A percentile compares a stretch with the other conserved stretches of the same genome.
Conservation (phyloP, 192 early-diverging fungal species). For the Mortierella claussenii region DNA sequence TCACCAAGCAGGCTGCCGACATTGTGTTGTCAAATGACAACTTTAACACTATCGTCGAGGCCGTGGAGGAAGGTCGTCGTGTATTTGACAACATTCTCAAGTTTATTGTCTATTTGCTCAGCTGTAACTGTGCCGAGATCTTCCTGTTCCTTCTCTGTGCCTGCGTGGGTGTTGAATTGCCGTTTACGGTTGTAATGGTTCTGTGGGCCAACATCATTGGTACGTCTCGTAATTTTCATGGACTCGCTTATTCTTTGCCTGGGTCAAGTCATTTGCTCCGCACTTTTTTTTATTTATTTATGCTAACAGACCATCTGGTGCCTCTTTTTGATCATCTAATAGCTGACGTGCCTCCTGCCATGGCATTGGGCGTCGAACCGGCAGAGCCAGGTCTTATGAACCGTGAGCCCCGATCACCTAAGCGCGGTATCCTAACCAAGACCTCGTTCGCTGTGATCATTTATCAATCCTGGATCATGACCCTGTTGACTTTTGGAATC, state of each 20-base stretch:
- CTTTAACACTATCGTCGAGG: slow-evolving; percentile 92
- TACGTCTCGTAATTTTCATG: slow-evolving; percentile 14
- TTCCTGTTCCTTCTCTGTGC: slow-evolving; percentile 84
- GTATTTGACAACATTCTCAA: slow-evolving; percentile 98
- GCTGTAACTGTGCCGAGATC: slow-evolving; percentile 95
- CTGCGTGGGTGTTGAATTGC: slow-evolving; percentile 74
- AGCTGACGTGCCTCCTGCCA: slow-evolving; percentile 94
- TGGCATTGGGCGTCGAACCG: slow-evolving; percentile 91
- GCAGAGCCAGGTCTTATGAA: slow-evolving; percentile 86
- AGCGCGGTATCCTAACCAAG: slow-evolving; percentile 75
- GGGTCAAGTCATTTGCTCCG: not conserved
- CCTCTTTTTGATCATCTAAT: not conserved
- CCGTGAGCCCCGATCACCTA: slow-evolving; percentile 80
- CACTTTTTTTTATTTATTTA: not conserved
- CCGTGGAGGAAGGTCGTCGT: slow-evolving; percentile 90
- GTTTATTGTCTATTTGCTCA: slow-evolving; percentile 93
- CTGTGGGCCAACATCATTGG: slow-evolving; percentile 95
- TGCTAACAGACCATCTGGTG: not conserved
- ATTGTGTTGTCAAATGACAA: slow-evolving; percentile 95
- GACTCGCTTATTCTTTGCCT: too few species aligned
- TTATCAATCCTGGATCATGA: slow-evolving; percentile 76
- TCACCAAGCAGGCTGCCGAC: slow-evolving; percentile 98
- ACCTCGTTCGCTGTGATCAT: slow-evolving; percentile 62
- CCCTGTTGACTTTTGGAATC: slow-evolving; percentile 68
- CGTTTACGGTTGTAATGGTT: slow-evolving; percentile 93